Evolutionary conservation across 805 yeast species (phyloP).

Genomic region (Metschnikowia cerradonensis): DNA sequence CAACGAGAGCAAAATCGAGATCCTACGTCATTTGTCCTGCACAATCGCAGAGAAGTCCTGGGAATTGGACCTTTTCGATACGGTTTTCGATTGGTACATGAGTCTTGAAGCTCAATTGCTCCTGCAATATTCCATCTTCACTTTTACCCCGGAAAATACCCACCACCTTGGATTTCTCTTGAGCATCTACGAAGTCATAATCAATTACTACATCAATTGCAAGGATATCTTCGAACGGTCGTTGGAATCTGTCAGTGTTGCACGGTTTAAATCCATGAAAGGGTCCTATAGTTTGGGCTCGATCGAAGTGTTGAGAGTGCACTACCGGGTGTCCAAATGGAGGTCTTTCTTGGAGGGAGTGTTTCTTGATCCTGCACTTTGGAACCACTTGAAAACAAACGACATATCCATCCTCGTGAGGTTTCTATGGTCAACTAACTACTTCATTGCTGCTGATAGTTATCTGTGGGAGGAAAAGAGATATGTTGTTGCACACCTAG

Average conservation of each 20-base stretch:
- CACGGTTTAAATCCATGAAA: conserved; percentile 15
- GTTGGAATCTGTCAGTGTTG: conserved; percentile 18
- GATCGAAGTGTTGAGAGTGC: conserved; percentile 35
- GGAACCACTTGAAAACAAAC: neutral
- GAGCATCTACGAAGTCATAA: conserved; percentile 44
- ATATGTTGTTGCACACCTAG: conserved; percentile 32
- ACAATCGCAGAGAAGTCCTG: conserved; percentile 7
- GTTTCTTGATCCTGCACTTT: neutral
- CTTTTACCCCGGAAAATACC: neutral
- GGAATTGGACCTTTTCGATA: conserved; percentile 24
- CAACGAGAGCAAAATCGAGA: conserved; percentile 21
- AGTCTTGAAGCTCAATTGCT: conserved; percentile 26
- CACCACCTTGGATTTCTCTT: conserved; percentile 25
- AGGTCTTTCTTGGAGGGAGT: neutral
- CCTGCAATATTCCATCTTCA: conserved; percentile 4
- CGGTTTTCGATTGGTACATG: conserved; percentile 33
- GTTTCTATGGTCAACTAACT: conserved; percentile 31
- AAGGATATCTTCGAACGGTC: conserved; percentile 25
- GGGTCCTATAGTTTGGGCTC: conserved; percentile 30
- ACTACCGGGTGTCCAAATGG: conserved; percentile 51
- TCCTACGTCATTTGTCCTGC: conserved; percentile 23
- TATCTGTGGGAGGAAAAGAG: conserved; percentile 29
- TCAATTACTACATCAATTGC: conserved; percentile 37
- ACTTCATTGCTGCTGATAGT: conserved; percentile 20
- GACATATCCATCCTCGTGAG: conserved; percentile 6